Evolutionary conservation across 768 basidiomycete genomes (phyloP).

Genomic region (Strobilomyces echinocephalus): DNA sequence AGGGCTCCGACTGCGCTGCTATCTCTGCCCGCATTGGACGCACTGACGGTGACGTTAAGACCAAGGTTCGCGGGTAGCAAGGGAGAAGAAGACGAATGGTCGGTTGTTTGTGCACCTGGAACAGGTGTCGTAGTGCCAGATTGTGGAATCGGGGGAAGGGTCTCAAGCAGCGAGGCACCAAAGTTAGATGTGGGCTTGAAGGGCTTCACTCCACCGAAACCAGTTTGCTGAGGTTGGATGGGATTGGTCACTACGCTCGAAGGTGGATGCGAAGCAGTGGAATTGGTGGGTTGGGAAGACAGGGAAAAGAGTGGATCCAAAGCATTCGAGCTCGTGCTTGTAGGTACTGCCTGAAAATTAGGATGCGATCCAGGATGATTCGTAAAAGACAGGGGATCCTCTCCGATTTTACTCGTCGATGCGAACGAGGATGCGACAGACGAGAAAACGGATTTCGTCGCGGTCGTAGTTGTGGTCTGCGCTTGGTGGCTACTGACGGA

Average conservation of each 20-base stretch:
- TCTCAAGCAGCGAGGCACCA: slow-evolving; percentile 68
- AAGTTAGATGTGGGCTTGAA: slow-evolving; percentile 83
- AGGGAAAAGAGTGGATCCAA: slow-evolving; percentile 45
- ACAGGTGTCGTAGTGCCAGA: slow-evolving; percentile 49
- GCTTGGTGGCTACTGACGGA: slow-evolving; percentile 27
- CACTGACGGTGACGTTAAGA: slow-evolving; percentile 8
- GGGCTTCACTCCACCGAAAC: slow-evolving; percentile 61
- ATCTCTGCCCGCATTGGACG: slow-evolving; percentile 13
- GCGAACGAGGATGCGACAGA: slow-evolving; percentile 73
- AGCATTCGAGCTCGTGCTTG: slow-evolving; percentile 39
- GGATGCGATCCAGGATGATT: slow-evolving; percentile 17
- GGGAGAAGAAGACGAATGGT: slow-evolving; percentile 19
- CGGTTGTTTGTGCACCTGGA: slow-evolving; percentile 8
- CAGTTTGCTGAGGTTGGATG: slow-evolving; percentile 44
- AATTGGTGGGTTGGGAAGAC: slow-evolving; percentile 50
- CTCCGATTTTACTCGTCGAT: slow-evolving; percentile 34
- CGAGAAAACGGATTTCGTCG: slow-evolving; percentile 50
- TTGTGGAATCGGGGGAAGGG: slow-evolving; percentile 69
- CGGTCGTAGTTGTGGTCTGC: slow-evolving; percentile 27
- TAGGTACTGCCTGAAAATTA: slow-evolving; percentile 33
- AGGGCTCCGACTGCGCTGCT: slow-evolving; percentile 25
- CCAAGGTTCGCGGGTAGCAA: slow-evolving; percentile 22
- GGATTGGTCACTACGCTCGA: slow-evolving; percentile 30
- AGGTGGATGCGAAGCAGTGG: slow-evolving; percentile 31
- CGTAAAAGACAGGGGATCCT: slow-evolving; percentile 3